Conservation (phyloP, 371 early-diverging fungal genomes). For the Mortierella sp. region DNA sequence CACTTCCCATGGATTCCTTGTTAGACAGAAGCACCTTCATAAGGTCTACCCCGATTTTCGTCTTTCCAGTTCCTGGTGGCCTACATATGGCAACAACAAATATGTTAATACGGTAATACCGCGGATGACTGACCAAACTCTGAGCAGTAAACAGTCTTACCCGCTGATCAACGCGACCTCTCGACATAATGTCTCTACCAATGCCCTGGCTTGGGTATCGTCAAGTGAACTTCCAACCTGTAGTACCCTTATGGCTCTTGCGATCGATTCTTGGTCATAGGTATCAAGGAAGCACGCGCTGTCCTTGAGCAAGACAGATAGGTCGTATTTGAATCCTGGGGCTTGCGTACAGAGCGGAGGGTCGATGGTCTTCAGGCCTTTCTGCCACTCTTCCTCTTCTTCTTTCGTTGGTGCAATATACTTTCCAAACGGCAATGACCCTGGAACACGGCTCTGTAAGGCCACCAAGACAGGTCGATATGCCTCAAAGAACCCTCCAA, state of each 20-base stretch:
- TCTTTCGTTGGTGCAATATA: constrained; percentile 53
- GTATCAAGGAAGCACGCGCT: constrained; percentile 15
- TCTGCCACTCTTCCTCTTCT: neutral
- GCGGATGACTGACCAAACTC: no score
- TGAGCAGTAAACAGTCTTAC: constrained; percentile 13
- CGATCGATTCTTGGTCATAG: constrained; percentile 7
- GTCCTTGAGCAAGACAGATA: constrained; percentile 34
- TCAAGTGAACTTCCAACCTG: constrained; percentile 27
- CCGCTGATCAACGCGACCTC: constrained; percentile 61
- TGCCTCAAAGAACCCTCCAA: constrained; percentile 59
- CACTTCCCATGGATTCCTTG: constrained; percentile 19
- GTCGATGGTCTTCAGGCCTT: constrained; percentile 10
- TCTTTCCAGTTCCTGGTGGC: constrained; percentile 72
- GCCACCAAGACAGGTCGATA: constrained; percentile 61
- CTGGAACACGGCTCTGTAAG: constrained; percentile 52
- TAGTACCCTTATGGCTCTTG: neutral
- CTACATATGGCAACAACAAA: constrained; percentile 12
- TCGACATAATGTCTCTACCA: constrained; percentile 54
- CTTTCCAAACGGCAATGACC: constrained; percentile 52
- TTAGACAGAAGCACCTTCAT: constrained; percentile 59
- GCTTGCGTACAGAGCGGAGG: constrained; percentile 55
- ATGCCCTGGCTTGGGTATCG: constrained; percentile 50
- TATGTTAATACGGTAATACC: no score
- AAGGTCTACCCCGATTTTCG: constrained; percentile 62
- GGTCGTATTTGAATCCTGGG: constrained; percentile 53